Percentiles rank a stretch among this genome's conserved stretches.
Conservation (phyloP, 805 yeast genomes). For the Pichia kluyveri region DNA sequence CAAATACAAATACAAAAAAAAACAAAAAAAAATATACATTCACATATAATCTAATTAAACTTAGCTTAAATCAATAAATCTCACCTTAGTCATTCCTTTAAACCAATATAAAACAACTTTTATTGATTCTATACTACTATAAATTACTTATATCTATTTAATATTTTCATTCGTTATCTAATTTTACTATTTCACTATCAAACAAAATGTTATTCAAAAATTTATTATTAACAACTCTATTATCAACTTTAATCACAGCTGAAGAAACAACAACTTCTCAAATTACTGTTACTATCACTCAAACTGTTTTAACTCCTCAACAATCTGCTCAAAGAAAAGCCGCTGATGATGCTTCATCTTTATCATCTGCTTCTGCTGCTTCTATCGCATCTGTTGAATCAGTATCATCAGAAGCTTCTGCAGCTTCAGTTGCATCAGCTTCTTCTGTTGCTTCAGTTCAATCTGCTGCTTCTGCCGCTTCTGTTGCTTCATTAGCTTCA, state of each 20-base stretch:
- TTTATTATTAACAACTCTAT: constrained; percentile 17
- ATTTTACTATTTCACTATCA: too few relatives aligned
- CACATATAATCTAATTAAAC: too few relatives aligned
- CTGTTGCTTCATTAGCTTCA: constrained; percentile 21
- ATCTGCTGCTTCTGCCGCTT: constrained; percentile 11
- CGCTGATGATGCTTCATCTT: constrained; percentile 19
- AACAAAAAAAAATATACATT: too few relatives aligned
- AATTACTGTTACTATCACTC: constrained; percentile 38
- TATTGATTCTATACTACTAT: constrained; percentile 2
- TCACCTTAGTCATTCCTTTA: constrained; percentile 25
- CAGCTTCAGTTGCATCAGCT: constrained; percentile 15
- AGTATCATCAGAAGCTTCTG: constrained; percentile 30
- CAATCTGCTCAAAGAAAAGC: constrained; percentile 28
- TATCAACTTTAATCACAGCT: constrained; percentile 19
- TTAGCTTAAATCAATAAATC: constrained; percentile 13
- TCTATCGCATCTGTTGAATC: constrained; percentile 16
- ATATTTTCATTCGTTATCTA: background rate
- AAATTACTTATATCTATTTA: too few relatives aligned
- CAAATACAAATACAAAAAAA: too few relatives aligned
- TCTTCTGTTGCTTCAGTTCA: constrained; percentile 18
- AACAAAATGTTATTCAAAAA: constrained; percentile 22
- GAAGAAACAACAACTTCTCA: constrained; percentile 33
- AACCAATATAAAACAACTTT: too few relatives aligned
- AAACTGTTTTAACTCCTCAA: constrained; percentile 37
- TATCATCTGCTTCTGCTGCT: constrained; percentile 28